Conservation (phyloP, 1,284 basidiomycete genomes). For the Sanghuangporus baumii region DNA sequence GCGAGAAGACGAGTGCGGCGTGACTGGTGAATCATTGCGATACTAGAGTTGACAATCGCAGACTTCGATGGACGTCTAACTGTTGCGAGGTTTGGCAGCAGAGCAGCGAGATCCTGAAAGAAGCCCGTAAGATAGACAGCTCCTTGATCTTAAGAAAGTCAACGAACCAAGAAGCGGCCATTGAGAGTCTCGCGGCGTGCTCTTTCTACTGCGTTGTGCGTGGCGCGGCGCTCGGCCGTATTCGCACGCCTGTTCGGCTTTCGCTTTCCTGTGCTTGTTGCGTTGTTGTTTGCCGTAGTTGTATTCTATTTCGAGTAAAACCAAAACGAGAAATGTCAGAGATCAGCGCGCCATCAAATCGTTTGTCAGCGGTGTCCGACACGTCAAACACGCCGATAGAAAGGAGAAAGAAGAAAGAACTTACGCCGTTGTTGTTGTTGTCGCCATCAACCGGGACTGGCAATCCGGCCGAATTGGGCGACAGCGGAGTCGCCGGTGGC, state of each 20-base stretch:
- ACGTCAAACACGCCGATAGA: not conserved
- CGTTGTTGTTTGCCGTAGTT: constrained; percentile 25
- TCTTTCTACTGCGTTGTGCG: constrained; percentile 93
- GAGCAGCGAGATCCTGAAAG: constrained; percentile 74
- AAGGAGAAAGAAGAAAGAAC: not conserved
- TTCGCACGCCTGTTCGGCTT: constrained; percentile 81
- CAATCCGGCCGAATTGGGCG: constrained; percentile 31
- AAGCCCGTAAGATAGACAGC: not conserved
- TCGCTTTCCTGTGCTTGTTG: constrained; percentile 46
- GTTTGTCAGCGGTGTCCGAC: not conserved
- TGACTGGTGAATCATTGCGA: constrained; percentile 77
- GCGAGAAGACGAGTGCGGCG: constrained; percentile 76
- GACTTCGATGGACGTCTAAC: constrained; percentile 91
- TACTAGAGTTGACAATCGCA: constrained; percentile 89
- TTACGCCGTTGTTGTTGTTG: constrained; percentile 5
- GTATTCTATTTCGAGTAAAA: constrained; percentile 5
- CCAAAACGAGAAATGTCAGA: constrained; percentile 12
- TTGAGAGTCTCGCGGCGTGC: constrained; percentile 89
- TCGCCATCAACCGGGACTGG: constrained; percentile 24
- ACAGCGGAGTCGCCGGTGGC: constrained; percentile 40
- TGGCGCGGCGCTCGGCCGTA: constrained; percentile 89
- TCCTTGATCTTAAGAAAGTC: constrained; percentile 15
- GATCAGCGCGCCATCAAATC: not conserved
- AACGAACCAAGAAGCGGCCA: constrained; percentile 75
- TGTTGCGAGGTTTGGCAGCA: constrained; percentile 84